Evolutionary conservation across 352 stramenopile species (phyloP), one percentile per base, ranked within the genome.

Genomic region (Globisporangium okanoganense): DNA sequence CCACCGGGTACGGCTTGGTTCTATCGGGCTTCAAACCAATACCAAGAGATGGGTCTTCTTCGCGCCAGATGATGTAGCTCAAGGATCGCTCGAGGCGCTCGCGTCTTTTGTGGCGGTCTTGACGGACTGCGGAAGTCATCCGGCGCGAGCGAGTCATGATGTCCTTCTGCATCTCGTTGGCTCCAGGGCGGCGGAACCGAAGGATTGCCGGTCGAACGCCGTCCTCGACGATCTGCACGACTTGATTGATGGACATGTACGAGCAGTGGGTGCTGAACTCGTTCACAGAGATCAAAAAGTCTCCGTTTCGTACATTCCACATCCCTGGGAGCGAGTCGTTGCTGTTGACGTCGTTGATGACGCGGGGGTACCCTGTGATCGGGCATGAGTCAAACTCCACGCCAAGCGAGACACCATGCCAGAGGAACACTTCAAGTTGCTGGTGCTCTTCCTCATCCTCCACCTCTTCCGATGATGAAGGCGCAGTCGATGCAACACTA

Each of bases 11-110:
- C 16, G 76, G 74, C 66, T 76, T 78, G 51, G 47, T 66, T n/a
- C 68, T 64, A 44, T 85, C 65, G 5, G 70, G 75, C 48, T 84
- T 83, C 51, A 90, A 66, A 40, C 66, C 73, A 35, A 90, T 75
- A 18, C 81, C 81, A 10, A 90, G 67, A 9, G 73, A 66, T 0
- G 73, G 76, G 54, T 88, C 76, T 53, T 88, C 81, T 65, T 90
- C 81, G 52, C 77, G 70, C 76, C 78, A 88, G 35, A 90, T 72
- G 8, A 90, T 57, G 60, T 90, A 86, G 55, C 77, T 82, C 48
- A 90, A 65, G 20, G 75, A 77, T 20, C 68, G 62, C 65, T 90
- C 76, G 5, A 87, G 73, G 6, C 75, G 69, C 47, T 86, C 75
- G 49, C 80, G 80, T n/a, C 71, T 70, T 45, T 64, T 62, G 33